Evolutionary conservation across 257 asterid genomes (phyloP).

Genomic region (Prunella vulgaris): DNA sequence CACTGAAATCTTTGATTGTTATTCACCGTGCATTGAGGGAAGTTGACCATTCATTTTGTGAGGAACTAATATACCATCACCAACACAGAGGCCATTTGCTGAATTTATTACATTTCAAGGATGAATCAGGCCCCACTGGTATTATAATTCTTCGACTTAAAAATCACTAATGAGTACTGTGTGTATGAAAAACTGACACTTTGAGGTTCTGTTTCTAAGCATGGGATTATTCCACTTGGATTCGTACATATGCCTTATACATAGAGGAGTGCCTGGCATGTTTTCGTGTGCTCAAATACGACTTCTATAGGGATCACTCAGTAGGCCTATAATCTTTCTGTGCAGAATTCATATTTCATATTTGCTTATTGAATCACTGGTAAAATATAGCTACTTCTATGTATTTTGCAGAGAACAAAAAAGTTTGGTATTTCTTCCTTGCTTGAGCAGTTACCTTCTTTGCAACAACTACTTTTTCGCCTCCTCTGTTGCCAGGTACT

Average conservation of each 20-base stretch:
- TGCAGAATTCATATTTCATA: background rate
- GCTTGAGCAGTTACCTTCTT: conserved; percentile 58
- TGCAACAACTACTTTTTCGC: conserved; percentile 75
- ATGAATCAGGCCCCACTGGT: conserved; percentile 67
- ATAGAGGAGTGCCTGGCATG: conserved; percentile 78
- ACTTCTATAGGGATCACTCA: conserved; percentile 58
- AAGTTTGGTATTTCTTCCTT: conserved; percentile 46
- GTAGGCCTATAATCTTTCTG: conserved; percentile 32
- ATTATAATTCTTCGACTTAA: conserved; percentile 18
- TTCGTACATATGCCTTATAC: conserved; percentile 60
- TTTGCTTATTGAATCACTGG: background rate
- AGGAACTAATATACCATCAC: conserved; percentile 53
- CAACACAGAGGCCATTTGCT: conserved; percentile 48
- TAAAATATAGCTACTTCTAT: background rate
- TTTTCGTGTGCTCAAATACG: conserved; percentile 52
- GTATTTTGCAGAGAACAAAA: conserved; percentile 48
- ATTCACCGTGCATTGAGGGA: conserved; percentile 82
- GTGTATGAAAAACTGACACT: conserved; percentile 24
- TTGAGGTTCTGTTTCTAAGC: conserved; percentile 41
- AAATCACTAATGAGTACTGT: background rate
- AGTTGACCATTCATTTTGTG: conserved; percentile 63
- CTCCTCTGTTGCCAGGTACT: conserved; percentile 69
- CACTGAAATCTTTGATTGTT: conserved; percentile 68
- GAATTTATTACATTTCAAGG: conserved; percentile 66
- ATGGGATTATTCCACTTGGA: conserved; percentile 71